These are phyloP conservation scores for Linnemannia hyalina DNA, from an alignment of 192 early-diverging fungal species.

Conservation along the genomic window DNA sequence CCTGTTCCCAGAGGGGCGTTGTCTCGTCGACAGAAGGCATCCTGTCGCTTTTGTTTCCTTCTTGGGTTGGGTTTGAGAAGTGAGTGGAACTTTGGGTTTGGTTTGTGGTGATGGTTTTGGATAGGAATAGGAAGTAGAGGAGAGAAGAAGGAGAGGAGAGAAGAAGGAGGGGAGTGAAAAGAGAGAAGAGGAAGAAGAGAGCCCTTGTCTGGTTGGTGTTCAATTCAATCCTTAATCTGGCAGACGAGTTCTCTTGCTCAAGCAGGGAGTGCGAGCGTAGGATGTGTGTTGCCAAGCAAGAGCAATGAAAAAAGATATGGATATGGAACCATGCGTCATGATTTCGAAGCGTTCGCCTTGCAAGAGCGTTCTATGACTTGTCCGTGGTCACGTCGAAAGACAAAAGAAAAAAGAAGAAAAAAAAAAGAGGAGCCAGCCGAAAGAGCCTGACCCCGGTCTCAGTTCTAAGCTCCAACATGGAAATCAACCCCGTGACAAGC, in stretches of 20 bases:
- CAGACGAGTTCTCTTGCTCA: background rate
- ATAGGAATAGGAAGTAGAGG: background rate
- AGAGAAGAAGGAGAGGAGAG: background rate
- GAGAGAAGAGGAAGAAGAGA: background rate
- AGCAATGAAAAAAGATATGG: no score
- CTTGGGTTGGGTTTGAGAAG: background rate
- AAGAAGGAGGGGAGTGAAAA: background rate
- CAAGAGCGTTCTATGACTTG: background rate
- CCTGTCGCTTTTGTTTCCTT: background rate
- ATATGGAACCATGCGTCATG: constrained; percentile 4
- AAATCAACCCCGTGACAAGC: background rate
- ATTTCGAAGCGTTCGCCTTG: background rate
- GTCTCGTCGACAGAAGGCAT: constrained; percentile 45
- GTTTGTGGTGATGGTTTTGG: background rate
- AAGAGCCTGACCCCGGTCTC: background rate
- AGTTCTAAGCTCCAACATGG: background rate
- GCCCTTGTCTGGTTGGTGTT: background rate
- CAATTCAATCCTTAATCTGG: background rate
- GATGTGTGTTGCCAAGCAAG: background rate
- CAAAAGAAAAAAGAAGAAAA: background rate
- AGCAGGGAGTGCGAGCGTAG: background rate
- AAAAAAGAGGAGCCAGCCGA: background rate
- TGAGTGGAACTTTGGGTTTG: background rate
- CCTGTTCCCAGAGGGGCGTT: constrained; percentile 31
- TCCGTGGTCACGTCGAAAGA: background rate